Conservation (phyloP, 148 eudicot genomes). For the Nepenthes gracilis region DNA sequence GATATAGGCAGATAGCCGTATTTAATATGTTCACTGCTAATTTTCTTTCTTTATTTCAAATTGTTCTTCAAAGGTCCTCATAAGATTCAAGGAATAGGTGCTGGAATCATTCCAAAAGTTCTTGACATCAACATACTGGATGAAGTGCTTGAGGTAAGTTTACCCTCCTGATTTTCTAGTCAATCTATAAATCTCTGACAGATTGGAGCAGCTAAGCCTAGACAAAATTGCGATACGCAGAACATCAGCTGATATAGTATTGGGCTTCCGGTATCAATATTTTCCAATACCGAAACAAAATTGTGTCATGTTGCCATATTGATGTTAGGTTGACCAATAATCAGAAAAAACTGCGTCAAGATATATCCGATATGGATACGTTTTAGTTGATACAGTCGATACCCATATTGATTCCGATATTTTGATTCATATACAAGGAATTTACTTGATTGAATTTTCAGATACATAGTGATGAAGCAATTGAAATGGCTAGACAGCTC, state of each 20-base stretch:
- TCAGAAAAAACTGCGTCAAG: too few species aligned
- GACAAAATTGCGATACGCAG: neutral
- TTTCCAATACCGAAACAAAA: too few species aligned
- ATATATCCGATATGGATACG: too few species aligned
- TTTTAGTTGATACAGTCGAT: too few species aligned
- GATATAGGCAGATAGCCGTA: neutral
- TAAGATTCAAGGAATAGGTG: conserved; percentile 79
- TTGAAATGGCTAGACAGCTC: conserved; percentile 25
- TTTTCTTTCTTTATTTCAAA: conserved; percentile 4
- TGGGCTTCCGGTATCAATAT: too few species aligned
- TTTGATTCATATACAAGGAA: neutral
- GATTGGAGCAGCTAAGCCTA: neutral
- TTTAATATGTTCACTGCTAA: neutral
- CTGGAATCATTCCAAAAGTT: conserved; percentile 50
- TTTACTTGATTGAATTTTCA: neutral
- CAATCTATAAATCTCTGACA: too few species aligned
- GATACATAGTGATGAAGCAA: conserved; percentile 19
- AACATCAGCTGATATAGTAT: neutral
- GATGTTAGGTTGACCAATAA: too few species aligned
- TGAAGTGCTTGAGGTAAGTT: conserved; percentile 51
- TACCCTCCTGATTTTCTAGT: neutral
- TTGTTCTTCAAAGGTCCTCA: conserved; percentile 35
- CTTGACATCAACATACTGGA: conserved; percentile 44
- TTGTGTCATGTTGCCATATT: too few species aligned
- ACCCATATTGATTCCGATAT: neutral